These are phyloP conservation scores for Trichoderma erinaceum DNA, from an alignment of 495 filamentous ascomycete species.

Conservation along the genomic window DNA sequence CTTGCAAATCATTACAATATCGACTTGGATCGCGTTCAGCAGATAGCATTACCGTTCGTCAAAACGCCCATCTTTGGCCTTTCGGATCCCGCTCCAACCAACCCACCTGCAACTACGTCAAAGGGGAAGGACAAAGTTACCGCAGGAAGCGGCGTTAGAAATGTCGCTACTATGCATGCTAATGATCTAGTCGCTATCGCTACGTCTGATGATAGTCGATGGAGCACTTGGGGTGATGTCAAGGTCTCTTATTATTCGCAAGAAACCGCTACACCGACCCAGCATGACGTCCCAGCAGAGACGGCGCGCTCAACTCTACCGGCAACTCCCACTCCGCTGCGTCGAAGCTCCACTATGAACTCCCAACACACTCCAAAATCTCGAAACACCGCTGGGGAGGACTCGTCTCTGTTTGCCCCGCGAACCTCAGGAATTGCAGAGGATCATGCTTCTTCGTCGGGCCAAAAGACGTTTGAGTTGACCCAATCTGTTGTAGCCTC, in stretches of 20 bases:
- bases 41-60: constrained; percentile 74
- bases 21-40: constrained; percentile 79
- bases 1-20: constrained; percentile 89
- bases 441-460: constrained; percentile 42
- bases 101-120: constrained; percentile 40
- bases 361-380: constrained; percentile 29
- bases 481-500: constrained; percentile 56
- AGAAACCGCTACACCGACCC: constrained; percentile 10
- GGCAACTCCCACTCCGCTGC: constrained; percentile 40
- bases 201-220: constrained; percentile 42
- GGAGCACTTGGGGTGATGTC: constrained; percentile 46
- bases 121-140: constrained; percentile 70
- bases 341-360: constrained; percentile 39
- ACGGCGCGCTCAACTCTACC: constrained; percentile 25
- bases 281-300: constrained; percentile 14
- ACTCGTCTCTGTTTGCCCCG: constrained; percentile 19
- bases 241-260: constrained; percentile 42
- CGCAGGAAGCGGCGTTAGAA: constrained; percentile 26
- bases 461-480: constrained; percentile 62
- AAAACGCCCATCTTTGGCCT: constrained; percentile 50
- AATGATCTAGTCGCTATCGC: constrained; percentile 72
- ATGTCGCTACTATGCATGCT: constrained; percentile 54
- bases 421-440: constrained; percentile 37
- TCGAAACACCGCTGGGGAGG: constrained; percentile 23
- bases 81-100: constrained; percentile 34